These are phyloP conservation scores for Pichia scutulata DNA, from an alignment of 805 yeast species.

Conservation along the genomic window DNA sequence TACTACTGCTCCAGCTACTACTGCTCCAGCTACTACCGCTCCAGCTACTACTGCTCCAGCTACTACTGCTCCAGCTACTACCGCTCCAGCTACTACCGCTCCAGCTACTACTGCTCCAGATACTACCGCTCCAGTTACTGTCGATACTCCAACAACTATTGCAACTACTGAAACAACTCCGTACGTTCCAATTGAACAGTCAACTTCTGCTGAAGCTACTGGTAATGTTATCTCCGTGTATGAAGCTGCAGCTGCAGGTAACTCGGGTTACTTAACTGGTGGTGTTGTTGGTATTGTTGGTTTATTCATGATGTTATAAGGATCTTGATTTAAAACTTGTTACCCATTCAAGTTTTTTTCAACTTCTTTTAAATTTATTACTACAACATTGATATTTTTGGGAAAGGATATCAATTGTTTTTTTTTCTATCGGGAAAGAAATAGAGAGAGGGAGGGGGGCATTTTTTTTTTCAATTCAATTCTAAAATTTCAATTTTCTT, in stretches of 20 bases:
- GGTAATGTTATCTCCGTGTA: conserved; percentile 9
- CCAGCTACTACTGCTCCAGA: background rate
- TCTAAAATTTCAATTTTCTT: background rate
- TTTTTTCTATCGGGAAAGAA: conserved; percentile 3
- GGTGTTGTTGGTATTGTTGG: conserved; percentile 5
- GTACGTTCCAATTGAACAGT: background rate
- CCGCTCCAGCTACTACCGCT: background rate
- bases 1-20: conserved; percentile 2
- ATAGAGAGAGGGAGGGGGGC: conserved; percentile 11
- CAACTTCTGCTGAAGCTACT: conserved; percentile 5
- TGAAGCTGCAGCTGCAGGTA: conserved; percentile 13
- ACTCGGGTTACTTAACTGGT: conserved; percentile 11
- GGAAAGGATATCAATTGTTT: conserved; percentile 3
- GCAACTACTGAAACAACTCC: conserved; percentile 5
- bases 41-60: background rate
- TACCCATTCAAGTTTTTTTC: background rate
- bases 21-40: background rate
- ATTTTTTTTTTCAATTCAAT: background rate
- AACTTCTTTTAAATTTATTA: background rate
- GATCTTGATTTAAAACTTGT: background rate
- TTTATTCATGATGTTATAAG: conserved; percentile 4
- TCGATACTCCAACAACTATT: background rate
- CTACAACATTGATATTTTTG: conserved; percentile 3
- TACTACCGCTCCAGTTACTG: conserved; percentile 2
- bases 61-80: background rate